Evolutionary conservation across 2,329 filamentous ascomycete species (phyloP), one percentile per base, ranked within the genome.

Genomic region (Diplodia corticola): DNA sequence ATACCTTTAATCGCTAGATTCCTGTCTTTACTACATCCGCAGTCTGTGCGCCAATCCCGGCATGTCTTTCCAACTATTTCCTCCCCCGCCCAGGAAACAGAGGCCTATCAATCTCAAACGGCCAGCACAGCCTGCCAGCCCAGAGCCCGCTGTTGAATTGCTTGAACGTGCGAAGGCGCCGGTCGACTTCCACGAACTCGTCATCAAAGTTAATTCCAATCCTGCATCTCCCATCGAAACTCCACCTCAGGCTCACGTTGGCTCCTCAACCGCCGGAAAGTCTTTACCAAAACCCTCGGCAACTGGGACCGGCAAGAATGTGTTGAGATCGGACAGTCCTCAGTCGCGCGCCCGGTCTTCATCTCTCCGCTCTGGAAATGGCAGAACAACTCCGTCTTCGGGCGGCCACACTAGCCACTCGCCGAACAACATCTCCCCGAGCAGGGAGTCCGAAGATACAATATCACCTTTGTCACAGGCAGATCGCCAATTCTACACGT

Each of bases 141-240:
- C 73, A 67, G 75, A 76, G 40, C 72, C 76, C 12, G 49, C 69
- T 55, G 68, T 71, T 63, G 72, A 74, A 65, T 71, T 68, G 22
- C 73, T 72, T 68, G 73, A 77, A 28, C 74, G 72, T 67, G 71
- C 73, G 63, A 75, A 74, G 49, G 68, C 72, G 53, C 72, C 73
- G 51, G 67, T 69, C 44, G 76, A 78, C 69, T 77, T 78, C 55
- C 77, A 79, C 64, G 76, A 78, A 64, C 74, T 79, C 53, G 69
- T 79, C 54, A 74, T 79, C 20, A 76, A 78, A 64, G 75, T 78
- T 72, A 76, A 77, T 61, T 76, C 77, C 7, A 50, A 64, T 46
- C 44, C 66, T 20, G 59, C 50, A 7, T 61, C 64, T 22, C 48
- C 54, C 15, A 40, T 64, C 4, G 33, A 51, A 13, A 5, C 63